Conservation (phyloP, 2,329 filamentous ascomycete genomes). For the Teratosphaeria gauchensis region DNA sequence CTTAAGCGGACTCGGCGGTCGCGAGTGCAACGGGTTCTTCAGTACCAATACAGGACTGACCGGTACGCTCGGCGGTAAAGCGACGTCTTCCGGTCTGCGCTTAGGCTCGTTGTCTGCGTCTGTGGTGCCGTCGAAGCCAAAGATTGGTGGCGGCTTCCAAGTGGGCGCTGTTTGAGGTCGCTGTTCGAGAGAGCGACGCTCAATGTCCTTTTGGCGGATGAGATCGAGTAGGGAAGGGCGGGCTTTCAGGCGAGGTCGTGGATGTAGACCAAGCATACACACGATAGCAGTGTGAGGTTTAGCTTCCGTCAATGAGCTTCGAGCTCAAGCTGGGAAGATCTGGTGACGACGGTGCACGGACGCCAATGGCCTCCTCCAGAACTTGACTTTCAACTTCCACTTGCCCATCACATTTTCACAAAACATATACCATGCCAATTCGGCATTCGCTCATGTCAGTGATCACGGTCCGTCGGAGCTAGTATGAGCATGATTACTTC, state of each 20-base stretch:
- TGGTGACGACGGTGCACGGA: not conserved
- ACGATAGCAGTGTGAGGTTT: not conserved
- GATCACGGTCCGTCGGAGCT: too few relatives aligned
- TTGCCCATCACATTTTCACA: too few relatives aligned
- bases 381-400: too few relatives aligned
- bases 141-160: not conserved
- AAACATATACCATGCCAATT: too few relatives aligned
- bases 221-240: conserved; percentile 56
- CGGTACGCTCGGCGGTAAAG: not conserved
- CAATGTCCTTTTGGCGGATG: conserved; percentile 42
- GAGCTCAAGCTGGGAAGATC: not conserved
- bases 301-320: not conserved
- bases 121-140: not conserved
- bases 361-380: not conserved
- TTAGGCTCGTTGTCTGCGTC: not conserved
- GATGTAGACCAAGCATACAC: conserved; percentile 44
- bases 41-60: not conserved
- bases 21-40: not conserved
- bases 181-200: conserved; percentile 29
- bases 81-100: not conserved
- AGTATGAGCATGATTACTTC: too few relatives aligned
- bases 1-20: not conserved
- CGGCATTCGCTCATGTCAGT: too few relatives aligned
- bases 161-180: conserved; percentile 1
- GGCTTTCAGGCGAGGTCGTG: conserved; percentile 48